Conservation (phyloP, 1,284 basidiomycete genomes). For the Leccinum griseonigrum region DNA sequence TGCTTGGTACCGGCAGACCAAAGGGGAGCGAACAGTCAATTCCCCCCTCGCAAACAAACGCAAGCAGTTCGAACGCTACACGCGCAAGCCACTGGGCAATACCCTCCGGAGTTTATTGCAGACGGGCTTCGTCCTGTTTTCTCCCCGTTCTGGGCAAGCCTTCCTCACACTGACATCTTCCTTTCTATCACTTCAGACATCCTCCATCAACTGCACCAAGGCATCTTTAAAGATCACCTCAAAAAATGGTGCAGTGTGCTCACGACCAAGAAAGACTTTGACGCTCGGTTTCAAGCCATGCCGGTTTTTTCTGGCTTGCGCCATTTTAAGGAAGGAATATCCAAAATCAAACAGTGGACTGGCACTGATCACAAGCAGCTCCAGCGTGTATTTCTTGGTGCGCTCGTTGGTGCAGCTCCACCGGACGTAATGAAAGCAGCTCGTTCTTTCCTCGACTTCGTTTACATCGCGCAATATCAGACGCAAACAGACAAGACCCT, state of each 20-base stretch:
- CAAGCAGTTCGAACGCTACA: background rate
- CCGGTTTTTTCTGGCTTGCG: background rate
- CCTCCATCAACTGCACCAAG: background rate
- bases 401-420: background rate
- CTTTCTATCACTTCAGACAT: background rate
- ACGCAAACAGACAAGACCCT: background rate
- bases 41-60: background rate
- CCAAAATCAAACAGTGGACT: background rate
- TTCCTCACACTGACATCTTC: background rate
- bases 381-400: background rate
- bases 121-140: background rate
- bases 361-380: conserved; percentile 1
- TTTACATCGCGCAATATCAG: background rate
- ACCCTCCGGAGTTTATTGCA: background rate
- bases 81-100: background rate
- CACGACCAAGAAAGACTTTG: background rate
- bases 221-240: conserved; percentile 1
- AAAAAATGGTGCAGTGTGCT: background rate
- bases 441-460: background rate
- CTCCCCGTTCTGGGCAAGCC: background rate
- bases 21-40: background rate
- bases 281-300: background rate
- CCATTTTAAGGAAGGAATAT: background rate
- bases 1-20: conserved; percentile 1
- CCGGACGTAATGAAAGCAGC: background rate